A percentile compares a stretch with the other conserved stretches of the same genome.
Evolutionary conservation across 257 asterid species (phyloP).

Genomic region (Jacaranda mimosifolia): DNA sequence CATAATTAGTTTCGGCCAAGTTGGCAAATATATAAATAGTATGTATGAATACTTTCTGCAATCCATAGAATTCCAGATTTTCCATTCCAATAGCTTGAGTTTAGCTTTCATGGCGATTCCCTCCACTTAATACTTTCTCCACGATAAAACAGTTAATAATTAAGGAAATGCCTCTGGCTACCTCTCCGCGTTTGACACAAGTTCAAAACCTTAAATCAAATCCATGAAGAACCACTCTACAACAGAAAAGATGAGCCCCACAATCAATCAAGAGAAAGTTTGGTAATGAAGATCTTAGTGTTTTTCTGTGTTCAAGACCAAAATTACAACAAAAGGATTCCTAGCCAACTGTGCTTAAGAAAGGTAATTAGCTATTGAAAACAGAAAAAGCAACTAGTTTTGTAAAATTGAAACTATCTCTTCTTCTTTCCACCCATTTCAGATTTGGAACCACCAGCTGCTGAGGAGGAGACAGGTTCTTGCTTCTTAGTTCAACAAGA

Average conservation of each 20-base stretch:
- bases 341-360: background rate
- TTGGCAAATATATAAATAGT: too few relatives aligned
- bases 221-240: background rate
- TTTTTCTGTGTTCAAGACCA: background rate
- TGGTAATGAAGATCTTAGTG: background rate
- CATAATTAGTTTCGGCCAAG: too few relatives aligned
- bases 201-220: background rate
- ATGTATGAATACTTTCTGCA: too few relatives aligned
- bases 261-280: background rate
- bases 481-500: slow-evolving; percentile 89
- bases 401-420: slow-evolving; percentile 50
- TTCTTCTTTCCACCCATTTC: slow-evolving; percentile 95
- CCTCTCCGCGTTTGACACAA: background rate
- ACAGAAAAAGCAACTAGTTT: background rate
- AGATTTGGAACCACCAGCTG: slow-evolving; percentile 71
- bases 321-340: background rate
- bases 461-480: slow-evolving; percentile 70
- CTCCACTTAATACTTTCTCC: too few relatives aligned
- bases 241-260: background rate
- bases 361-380: background rate
- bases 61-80: too few relatives aligned
- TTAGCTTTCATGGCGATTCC: too few relatives aligned
- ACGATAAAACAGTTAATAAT: background rate
- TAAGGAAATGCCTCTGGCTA: background rate
- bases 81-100: too few relatives aligned